phyloP scores from a whole-genome alignment of 176 grass and related monocot genomes.

The Neostapfia colusana region DNA sequence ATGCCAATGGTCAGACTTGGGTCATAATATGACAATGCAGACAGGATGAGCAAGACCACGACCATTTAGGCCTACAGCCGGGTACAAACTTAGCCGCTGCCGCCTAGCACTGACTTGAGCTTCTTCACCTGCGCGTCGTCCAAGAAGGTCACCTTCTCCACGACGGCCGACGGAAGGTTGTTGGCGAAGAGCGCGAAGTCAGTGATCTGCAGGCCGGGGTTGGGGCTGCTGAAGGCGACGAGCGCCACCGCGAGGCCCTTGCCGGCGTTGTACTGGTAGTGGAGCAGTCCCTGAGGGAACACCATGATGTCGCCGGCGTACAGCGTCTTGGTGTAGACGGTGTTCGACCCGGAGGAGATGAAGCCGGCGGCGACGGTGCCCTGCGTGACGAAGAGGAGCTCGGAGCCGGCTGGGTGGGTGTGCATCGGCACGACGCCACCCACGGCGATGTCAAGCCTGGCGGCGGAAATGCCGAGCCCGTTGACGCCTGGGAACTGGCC shows the following conservation, averaged over 20 bases:
- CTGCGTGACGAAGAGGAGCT: slow-evolving; percentile 42
- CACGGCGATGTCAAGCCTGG: slow-evolving; percentile 29
- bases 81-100: slow-evolving; percentile 26
- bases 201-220: slow-evolving; percentile 54
- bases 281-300: slow-evolving; percentile 52
- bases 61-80: no score
- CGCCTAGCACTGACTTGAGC: slow-evolving; percentile 54
- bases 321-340: slow-evolving; percentile 36
- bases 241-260: slow-evolving; percentile 23
- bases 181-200: slow-evolving; percentile 52
- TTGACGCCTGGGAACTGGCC: slow-evolving; percentile 47
- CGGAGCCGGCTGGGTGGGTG: slow-evolving; percentile 54
- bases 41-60: no score
- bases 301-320: slow-evolving; percentile 42
- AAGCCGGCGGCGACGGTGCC: slow-evolving; percentile 36
- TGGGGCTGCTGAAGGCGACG: slow-evolving; percentile 48
- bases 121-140: slow-evolving; percentile 44
- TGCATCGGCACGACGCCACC: slow-evolving; percentile 58
- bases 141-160: slow-evolving; percentile 51
- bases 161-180: slow-evolving; percentile 32
- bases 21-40: no score
- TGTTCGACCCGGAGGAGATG: slow-evolving; percentile 30
- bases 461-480: slow-evolving; percentile 45
- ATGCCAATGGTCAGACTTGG: no score
- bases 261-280: slow-evolving; percentile 54